Conservation (phyloP, 352 stramenopile genomes). For the Globisporangium recalcitrans region DNA sequence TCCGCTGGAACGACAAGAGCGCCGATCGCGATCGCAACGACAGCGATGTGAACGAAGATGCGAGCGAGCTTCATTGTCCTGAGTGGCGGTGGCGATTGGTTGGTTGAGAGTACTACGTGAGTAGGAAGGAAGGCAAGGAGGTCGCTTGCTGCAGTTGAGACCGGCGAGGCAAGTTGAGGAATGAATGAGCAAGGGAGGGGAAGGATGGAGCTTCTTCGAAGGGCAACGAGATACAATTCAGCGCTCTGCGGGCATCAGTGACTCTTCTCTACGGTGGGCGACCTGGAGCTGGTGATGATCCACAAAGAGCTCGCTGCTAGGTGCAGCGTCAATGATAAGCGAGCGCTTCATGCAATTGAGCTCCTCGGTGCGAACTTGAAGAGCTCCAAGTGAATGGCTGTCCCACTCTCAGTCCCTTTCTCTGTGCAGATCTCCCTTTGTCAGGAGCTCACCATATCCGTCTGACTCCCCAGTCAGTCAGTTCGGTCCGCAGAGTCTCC, state of each 20-base stretch:
- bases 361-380: neutral
- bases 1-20: neutral
- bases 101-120: too few relatives aligned
- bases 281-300: neutral
- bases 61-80: conserved; percentile 3
- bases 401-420: neutral
- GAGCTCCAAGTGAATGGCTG: too few relatives aligned
- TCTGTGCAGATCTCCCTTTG: neutral
- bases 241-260: neutral
- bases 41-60: conserved; percentile 2
- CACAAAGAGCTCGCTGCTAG: neutral
- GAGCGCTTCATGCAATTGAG: neutral
- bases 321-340: neutral
- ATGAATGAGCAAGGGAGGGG: neutral
- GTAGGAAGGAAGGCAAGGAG: neutral
- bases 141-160: neutral
- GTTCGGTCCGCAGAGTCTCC: neutral
- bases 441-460: neutral
- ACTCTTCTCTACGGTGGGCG: too few relatives aligned
- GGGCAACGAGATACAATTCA: too few relatives aligned
- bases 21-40: conserved; percentile 2
- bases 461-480: neutral
- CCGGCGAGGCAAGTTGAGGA: conserved; percentile 6
- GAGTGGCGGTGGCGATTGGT: neutral
- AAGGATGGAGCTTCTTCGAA: neutral